Base-by-base conservation (phyloP, 208 protist species). In the Phytomonas sp. region DNA sequence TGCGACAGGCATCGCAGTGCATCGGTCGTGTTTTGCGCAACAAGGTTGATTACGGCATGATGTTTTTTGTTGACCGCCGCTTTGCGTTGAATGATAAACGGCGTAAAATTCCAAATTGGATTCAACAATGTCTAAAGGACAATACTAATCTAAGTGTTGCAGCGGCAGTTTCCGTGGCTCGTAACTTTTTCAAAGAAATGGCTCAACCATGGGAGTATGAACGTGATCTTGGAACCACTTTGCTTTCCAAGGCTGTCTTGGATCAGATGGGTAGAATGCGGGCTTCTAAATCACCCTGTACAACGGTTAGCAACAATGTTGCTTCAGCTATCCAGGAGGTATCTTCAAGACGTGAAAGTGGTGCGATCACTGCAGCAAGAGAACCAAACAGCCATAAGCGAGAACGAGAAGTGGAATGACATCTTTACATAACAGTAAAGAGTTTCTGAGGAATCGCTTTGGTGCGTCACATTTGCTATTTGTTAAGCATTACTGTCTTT, bases 21-120 rank as follows among this genome's bases (percentile, higher is more conserved):
- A 98, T 99, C 14, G 99, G 98, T 0, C 91, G 98, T 61, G 98
- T 99, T 61, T 94, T 99, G 49, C 89, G 99, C 68, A 98, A 98
- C 77, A 99, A 99, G 74, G 98, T 92, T 4, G 99, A 99, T 83
- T 99, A 99, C 77, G 99, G 98, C 16, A 92, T 99, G 72, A 99
- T 99, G 97, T 84, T 99, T 16, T 92, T 99, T 36, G 98, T 99
- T 7, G 98, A 99, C 82, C 91, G 95, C 69, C 83, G 98, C 31
- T 99, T 98, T 79, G 86, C 92, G 30, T 83, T 97, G 32, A 83
- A 85, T 30, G 98, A 99, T 80, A 99, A 99, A 74, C 77, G 94
- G 34, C 83, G 84, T 33, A 97, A 96, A 74, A 80, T 97, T 29
- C 93, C 93, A n/a, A 82, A 82, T 64, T 97, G 93, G 91, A 96